Evolutionary conservation across 371 early-diverging fungal genomes (phyloP).

Genomic region (Mycotypha africana): DNA sequence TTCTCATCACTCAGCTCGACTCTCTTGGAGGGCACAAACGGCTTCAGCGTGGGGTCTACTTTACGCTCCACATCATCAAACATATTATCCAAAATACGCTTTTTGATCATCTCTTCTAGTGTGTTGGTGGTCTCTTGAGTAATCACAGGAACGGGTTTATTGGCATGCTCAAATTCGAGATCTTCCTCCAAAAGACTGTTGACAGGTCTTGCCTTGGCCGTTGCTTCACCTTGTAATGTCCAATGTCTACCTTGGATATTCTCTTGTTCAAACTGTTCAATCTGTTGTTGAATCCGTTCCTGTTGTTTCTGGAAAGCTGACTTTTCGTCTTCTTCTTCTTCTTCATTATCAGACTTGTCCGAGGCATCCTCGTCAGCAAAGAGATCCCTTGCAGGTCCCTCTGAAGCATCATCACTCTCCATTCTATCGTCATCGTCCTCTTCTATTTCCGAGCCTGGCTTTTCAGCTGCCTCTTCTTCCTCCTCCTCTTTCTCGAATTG

Average conservation of each 20-base stretch:
- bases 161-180: conserved; percentile 86
- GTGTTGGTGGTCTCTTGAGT: conserved; percentile 87
- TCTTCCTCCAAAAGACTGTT: conserved; percentile 94
- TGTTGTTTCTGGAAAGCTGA: conserved; percentile 80
- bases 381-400: conserved; percentile 41
- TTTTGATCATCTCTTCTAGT: conserved; percentile 90
- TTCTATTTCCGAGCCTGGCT: conserved; percentile 40
- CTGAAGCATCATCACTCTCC: conserved; percentile 28
- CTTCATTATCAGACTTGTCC: conserved; percentile 52
- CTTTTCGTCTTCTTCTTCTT: conserved; percentile 21
- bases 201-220: conserved; percentile 73
- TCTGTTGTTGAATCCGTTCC: conserved; percentile 43
- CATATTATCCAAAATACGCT: conserved; percentile 74
- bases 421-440: conserved; percentile 39
- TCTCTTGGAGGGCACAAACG: conserved; percentile 74
- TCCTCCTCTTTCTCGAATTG: conserved; percentile 23
- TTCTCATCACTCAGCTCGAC: conserved; percentile 80
- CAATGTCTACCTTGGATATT: conserved; percentile 81
- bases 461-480: conserved; percentile 29
- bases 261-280: conserved; percentile 82
- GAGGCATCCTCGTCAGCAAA: conserved; percentile 48
- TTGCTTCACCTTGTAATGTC: conserved; percentile 68
- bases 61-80: conserved; percentile 93
- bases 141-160: conserved; percentile 91
- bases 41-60: conserved; percentile 62